These are phyloP conservation scores for Volvox africanus DNA, from an alignment of 139 green algal species.

Conservation along the genomic window DNA sequence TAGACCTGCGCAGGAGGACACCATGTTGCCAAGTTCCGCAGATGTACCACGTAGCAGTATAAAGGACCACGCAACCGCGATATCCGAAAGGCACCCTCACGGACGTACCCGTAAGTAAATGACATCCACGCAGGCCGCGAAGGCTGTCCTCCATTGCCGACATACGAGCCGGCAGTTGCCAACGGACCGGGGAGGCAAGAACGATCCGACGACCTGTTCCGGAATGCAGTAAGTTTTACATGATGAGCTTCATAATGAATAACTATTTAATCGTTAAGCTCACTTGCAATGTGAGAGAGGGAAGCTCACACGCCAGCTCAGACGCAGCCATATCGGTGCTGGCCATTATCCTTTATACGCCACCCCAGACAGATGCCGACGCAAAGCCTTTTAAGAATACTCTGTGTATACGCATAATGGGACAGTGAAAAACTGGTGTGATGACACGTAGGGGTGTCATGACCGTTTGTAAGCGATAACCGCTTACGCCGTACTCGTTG, in stretches of 20 bases:
- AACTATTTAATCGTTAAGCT: background rate
- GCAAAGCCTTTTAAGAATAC: too few relatives aligned
- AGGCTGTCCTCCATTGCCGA: background rate
- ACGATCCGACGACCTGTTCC: background rate
- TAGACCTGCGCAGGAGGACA: conserved; percentile 2
- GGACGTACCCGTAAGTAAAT: conserved; percentile 1
- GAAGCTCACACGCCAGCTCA: background rate
- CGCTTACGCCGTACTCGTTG: background rate
- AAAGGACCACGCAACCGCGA: too few relatives aligned
- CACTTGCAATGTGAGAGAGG: conserved; percentile 11
- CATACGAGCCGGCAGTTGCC: conserved; percentile 20
- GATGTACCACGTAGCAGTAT: too few relatives aligned
- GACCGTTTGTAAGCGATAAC: background rate
- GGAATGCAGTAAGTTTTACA: background rate
- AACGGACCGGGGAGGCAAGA: background rate
- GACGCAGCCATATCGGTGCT: background rate
- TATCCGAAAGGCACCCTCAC: too few relatives aligned
- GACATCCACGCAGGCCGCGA: background rate
- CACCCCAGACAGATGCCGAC: too few relatives aligned
- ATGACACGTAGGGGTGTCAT: background rate
- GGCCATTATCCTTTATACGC: background rate
- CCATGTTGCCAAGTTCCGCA: background rate
- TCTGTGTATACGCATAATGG: background rate
- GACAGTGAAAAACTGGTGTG: background rate
- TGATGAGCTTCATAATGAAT: background rate